A percentile compares a stretch with the other conserved stretches of the same genome.
Conservation (phyloP, 192 early-diverging fungal species). For the Coemansia asiatica region DNA sequence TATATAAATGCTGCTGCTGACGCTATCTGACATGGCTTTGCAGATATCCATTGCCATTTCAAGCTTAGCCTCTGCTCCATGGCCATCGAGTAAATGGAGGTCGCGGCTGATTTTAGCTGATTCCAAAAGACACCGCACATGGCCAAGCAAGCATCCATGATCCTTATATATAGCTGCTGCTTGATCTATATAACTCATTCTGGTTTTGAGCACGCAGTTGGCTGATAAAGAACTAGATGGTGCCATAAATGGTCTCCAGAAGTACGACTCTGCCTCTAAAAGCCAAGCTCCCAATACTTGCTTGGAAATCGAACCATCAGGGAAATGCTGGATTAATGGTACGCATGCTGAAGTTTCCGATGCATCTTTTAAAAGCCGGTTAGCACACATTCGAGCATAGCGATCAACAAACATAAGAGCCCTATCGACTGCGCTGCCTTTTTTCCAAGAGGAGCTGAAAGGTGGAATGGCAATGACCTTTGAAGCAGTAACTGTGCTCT, state of each 20-base stretch:
- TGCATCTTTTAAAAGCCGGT: conserved; percentile 22
- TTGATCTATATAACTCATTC: conserved; percentile 8
- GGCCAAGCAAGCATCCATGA: conserved; percentile 8
- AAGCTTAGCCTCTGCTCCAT: conserved; percentile 5
- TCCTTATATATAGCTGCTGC: conserved; percentile 18
- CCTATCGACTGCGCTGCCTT: neutral
- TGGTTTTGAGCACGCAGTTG: neutral
- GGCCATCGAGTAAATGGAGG: neutral
- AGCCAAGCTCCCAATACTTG: conserved; percentile 27
- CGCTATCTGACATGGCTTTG: neutral
- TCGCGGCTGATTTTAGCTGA: conserved; percentile 38
- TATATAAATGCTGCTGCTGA: conserved; percentile 13
- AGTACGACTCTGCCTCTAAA: conserved; percentile 35
- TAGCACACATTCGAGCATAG: conserved; percentile 45
- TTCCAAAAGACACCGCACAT: conserved; percentile 31
- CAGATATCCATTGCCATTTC: conserved; percentile 27
- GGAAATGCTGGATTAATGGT: conserved; percentile 11
- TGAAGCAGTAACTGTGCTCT: neutral
- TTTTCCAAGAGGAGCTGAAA: conserved; percentile 14
- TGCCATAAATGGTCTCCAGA: conserved; percentile 23
- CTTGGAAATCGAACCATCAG: neutral
- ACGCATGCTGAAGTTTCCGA: neutral
- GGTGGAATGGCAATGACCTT: conserved; percentile 17
- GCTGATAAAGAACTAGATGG: neutral
- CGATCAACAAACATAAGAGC: conserved; percentile 37